phyloP scores from a whole-genome alignment of 1,139 yeast genomes.

The Yamadazyma conglobata region DNA sequence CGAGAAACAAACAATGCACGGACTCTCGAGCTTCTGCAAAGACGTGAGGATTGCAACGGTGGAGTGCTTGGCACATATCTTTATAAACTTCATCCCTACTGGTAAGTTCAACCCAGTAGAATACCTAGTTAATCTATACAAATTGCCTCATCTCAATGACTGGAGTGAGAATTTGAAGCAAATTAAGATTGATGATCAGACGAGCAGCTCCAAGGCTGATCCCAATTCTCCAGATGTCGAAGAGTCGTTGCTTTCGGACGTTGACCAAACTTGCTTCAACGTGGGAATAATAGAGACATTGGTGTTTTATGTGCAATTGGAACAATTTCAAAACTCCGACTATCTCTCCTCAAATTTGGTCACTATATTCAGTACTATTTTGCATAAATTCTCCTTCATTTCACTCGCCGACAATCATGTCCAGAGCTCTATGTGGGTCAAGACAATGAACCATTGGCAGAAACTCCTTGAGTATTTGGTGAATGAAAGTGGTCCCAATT shows the following conservation, averaged over 20 bases:
- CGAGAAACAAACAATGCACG: slow-evolving; percentile 29
- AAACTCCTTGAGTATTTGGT: slow-evolving; percentile 30
- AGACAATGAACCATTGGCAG: slow-evolving; percentile 29
- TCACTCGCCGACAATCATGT: slow-evolving; percentile 25
- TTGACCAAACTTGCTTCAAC: slow-evolving; percentile 25
- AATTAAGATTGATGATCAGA: slow-evolving; percentile 8
- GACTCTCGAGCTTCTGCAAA: slow-evolving; percentile 30
- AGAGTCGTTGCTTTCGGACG: slow-evolving; percentile 12
- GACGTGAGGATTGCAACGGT: slow-evolving; percentile 40
- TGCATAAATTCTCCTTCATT: slow-evolving; percentile 23
- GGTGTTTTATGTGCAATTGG: slow-evolving; percentile 38
- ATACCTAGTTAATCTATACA: slow-evolving; percentile 30
- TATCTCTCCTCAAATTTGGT: slow-evolving; percentile 30
- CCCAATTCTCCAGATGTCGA: slow-evolving; percentile 9
- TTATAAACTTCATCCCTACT: slow-evolving; percentile 38
- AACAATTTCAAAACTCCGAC: slow-evolving; percentile 41
- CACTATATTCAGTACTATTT: slow-evolving; percentile 28
- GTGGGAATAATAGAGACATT: slow-evolving; percentile 34
- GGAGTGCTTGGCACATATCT: slow-evolving; percentile 33
- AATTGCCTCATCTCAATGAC: slow-evolving; percentile 24
- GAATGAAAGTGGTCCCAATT: slow-evolving; percentile 37
- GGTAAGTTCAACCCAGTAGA: slow-evolving; percentile 37
- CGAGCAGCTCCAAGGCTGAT: slow-evolving; percentile 5
- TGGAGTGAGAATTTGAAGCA: slow-evolving; percentile 24
- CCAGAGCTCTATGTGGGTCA: slow-evolving; percentile 35